These are phyloP conservation scores for Canna indica DNA, from an alignment of 176 grass and related monocot species.

Conservation along the genomic window DNA sequence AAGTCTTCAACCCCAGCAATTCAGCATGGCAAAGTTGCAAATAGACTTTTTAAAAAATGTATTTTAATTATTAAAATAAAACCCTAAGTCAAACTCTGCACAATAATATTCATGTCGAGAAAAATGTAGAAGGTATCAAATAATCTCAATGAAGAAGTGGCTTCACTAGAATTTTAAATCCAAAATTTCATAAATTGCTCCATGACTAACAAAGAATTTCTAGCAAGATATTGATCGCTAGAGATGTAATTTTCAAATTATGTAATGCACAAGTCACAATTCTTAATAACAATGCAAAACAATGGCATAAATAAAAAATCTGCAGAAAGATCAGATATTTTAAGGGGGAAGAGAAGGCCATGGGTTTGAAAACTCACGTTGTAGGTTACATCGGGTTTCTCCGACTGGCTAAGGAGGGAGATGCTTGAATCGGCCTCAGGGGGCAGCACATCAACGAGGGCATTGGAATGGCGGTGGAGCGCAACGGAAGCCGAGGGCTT, in stretches of 20 bases:
- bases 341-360: neutral
- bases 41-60: no score
- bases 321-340: neutral
- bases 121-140: neutral
- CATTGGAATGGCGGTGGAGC: slow-evolving; percentile 83
- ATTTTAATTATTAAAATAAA: no score
- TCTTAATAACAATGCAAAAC: slow-evolving; percentile 1
- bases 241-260: neutral
- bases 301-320: neutral
- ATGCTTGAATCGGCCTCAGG: slow-evolving; percentile 94
- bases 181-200: neutral
- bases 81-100: neutral
- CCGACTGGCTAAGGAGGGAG: slow-evolving; percentile 67
- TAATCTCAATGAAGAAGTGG: no score
- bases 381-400: slow-evolving; percentile 86
- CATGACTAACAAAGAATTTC: neutral
- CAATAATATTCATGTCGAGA: neutral
- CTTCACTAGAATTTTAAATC: neutral
- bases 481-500: slow-evolving; percentile 87
- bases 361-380: slow-evolving; percentile 34
- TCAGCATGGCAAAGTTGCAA: neutral
- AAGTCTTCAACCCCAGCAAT: neutral
- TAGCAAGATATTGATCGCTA: neutral
- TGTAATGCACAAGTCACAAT: slow-evolving; percentile 13
- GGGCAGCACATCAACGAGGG: slow-evolving; percentile 79